A percentile compares a stretch with the other conserved stretches of the same genome.
Conservation (phyloP, 495 filamentous ascomycete genomes). For the Penicillium malachiteum region DNA sequence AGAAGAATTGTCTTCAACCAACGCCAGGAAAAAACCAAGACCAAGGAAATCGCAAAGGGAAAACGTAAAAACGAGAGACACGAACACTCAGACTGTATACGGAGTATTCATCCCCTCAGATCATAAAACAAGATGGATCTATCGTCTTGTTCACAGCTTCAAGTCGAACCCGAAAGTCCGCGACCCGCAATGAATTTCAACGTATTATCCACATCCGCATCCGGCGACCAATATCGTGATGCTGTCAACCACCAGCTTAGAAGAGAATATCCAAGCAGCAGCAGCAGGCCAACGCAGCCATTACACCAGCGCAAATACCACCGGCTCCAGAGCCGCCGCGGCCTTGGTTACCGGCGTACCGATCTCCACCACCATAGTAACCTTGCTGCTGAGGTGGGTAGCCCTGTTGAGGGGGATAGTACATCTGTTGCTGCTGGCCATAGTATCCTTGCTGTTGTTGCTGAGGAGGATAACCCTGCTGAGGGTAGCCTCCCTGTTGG, state of each 20-base stretch:
- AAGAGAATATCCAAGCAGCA: constrained; percentile 57
- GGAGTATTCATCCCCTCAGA: no score
- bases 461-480: constrained; percentile 18
- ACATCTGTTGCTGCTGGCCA: constrained; percentile 34
- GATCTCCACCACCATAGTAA: constrained; percentile 33
- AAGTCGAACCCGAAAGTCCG: neutral
- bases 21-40: no score
- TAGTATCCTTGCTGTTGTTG: constrained; percentile 27
- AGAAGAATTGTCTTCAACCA: no score
- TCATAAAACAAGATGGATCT: neutral
- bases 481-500: constrained; percentile 1
- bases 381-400: constrained; percentile 45
- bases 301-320: constrained; percentile 48
- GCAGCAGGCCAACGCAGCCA: constrained; percentile 52
- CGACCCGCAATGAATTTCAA: neutral
- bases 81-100: no score
- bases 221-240: neutral
- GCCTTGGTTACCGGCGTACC: neutral
- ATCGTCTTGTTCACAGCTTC: neutral
- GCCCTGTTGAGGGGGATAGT: constrained; percentile 43
- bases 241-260: constrained; percentile 22
- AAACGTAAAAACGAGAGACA: no score
- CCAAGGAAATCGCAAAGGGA: no score
- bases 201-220: constrained; percentile 7
- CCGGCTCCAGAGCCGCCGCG: constrained; percentile 29